Evolutionary conservation across 441 rosid genomes (phyloP), one percentile per base, ranked within the genome.

Genomic region (Pelargonium cotyledonis): DNA sequence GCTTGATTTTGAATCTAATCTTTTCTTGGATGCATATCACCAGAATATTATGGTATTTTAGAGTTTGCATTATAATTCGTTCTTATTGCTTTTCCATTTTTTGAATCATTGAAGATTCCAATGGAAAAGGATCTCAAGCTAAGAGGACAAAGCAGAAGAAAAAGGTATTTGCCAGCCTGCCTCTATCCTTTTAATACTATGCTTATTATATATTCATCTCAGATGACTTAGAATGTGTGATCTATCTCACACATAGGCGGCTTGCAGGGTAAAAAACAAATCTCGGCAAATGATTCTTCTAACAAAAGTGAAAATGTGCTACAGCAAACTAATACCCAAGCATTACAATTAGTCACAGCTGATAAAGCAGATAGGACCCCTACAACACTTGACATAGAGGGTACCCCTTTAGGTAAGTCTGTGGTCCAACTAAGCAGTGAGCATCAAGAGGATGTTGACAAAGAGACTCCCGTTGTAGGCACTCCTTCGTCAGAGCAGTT

Each of bases 41-140:
- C 43, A 40, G 43, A 40, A 40, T 8, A 40, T 40, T 40, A 40
- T 40, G 43, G 43, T 1, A 35, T 40, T 40, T 40, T 40, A 40
- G 7, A 40, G 43, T 40, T 40, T 40, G 29, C 41, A 26, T 1
- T 57, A 51, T 70, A 38, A 3, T 19, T 66, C 63, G 57, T 71
- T 55, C 64, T 46, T 3, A 23, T 8, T 18, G n/a, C 57, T 19
- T 71, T 67, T 62, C 63, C 63, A 67, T 16, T 65, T 35, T 70
- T 62, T 19, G 26, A 41, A 70, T 60, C 80, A 71, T 77, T 66
- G 43, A 18, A 57, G 62, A 57, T 81, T 80, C 96, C 73, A 81
- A 71, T 73, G 89, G 81, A 67, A 86, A 86, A 85, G 97, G 85
- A 78, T 81, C 94, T 77, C 82, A 86, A 81, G 77, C 83, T 49